Evolutionary conservation across 148 eudicot species (phyloP), one percentile per base, ranked within the genome.

Genomic region (Rhododendron ovatum): DNA sequence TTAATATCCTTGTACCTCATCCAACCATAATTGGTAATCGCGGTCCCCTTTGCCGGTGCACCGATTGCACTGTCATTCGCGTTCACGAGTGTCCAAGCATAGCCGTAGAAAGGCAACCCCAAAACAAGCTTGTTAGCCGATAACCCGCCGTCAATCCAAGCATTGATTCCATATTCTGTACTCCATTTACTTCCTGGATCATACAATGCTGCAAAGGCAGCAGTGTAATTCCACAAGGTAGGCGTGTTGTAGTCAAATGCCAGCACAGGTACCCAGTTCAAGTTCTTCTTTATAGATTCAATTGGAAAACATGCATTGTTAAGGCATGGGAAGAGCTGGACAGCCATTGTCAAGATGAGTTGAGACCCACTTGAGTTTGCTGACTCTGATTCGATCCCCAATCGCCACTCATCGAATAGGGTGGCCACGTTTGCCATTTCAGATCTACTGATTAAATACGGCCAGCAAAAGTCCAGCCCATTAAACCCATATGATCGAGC

Each of bases 31-130:
- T 28, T 0, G 13, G 85, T 84, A 39, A 88, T 76, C 0, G 88
- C 92, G 1, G 74, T 63, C 18, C 94, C 92, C 30, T 65, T 84
- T 37, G 91, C 89, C 15, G 84, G 90, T 14, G 93, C 61, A 41
- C 90, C 90, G 18, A 91, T 61, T 15, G 11, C 22, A 39, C 87
- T 79, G 5, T 85, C 82, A 73, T 83, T 77, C 11, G 89, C 77
- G 83, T 89, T 88, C 45, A 48, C 83, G 17, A 90, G 91, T 1
- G 84, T 75, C 93, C 91, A 91, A 2, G 86, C 93, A 83, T 86
- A 91, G 47, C 91, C 93, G 83, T 89, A 86, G 84, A 83, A 91
- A n/a, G 93, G 82, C 47, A 91, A 81, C 13, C 91, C 93, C 39
- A 91, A 37, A 39, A 89, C 86, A 41, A 91, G 63, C 83, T 88